Evolutionary conservation across 345 rosid genomes (phyloP).

Genomic region (Eucalyptus grandis): DNA sequence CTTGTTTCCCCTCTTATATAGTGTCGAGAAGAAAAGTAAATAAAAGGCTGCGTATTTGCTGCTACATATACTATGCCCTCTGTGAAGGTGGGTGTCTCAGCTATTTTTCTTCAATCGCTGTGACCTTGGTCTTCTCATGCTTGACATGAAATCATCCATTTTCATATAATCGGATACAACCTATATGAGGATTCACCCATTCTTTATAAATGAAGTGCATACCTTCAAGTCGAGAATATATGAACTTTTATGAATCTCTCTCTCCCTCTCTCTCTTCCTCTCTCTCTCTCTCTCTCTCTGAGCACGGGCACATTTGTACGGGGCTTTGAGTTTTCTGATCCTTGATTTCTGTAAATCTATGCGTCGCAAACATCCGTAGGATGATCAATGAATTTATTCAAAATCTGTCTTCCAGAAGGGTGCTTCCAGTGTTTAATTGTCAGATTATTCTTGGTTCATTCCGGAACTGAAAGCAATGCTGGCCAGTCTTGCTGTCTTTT

Average conservation of each 20-base stretch:
- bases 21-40: background rate
- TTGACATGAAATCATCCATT: background rate
- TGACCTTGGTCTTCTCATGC: background rate
- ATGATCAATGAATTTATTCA: background rate
- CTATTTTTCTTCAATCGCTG: background rate
- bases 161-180: background rate
- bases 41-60: background rate
- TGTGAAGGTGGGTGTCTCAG: background rate
- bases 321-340: background rate
- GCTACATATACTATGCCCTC: background rate
- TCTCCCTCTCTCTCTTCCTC: too few species aligned
- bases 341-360: background rate
- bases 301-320: background rate
- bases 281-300: background rate
- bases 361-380: background rate
- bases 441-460: background rate
- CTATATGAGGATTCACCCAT: background rate
- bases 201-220: background rate
- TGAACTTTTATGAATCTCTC: background rate
- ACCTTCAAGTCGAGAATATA: background rate
- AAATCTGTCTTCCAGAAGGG: background rate
- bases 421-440: background rate
- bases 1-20: background rate
- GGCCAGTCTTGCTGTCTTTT: background rate
- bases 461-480: background rate